Percentiles rank a stretch among this genome's conserved stretches.
These are phyloP conservation scores for Capsicum chinense DNA, from an alignment of 257 asterid genomes.

Conservation along the genomic window DNA sequence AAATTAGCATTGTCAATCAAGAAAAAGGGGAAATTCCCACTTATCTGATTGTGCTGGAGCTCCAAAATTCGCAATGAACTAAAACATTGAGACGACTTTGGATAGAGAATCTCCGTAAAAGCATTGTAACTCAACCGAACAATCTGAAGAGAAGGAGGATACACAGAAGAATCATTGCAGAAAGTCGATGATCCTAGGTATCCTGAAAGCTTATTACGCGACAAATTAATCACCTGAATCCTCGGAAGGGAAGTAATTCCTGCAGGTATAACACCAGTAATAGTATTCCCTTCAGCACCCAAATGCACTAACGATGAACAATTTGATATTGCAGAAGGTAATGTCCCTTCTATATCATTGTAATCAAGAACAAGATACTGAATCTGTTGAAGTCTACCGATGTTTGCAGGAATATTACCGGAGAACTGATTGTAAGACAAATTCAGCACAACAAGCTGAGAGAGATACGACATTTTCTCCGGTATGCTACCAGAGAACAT, in stretches of 20 bases:
- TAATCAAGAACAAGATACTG: constrained; percentile 60
- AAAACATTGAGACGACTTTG: constrained; percentile 44
- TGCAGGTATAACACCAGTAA: constrained; percentile 63
- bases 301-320: constrained; percentile 67
- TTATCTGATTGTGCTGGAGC: constrained; percentile 50
- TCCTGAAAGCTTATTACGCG: constrained; percentile 63
- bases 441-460: constrained; percentile 49
- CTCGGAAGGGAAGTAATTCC: constrained; percentile 57
- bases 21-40: constrained; percentile 51
- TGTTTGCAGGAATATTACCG: constrained; percentile 58
- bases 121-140: constrained; percentile 61
- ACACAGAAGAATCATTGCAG: constrained; percentile 58
- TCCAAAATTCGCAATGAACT: constrained; percentile 50
- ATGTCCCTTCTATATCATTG: constrained; percentile 59
- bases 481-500: constrained; percentile 53
- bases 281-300: constrained; percentile 65
- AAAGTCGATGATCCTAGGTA: constrained; percentile 54
- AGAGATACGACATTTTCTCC: constrained; percentile 40
- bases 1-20: constrained; percentile 47
- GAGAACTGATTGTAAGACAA: constrained; percentile 54
- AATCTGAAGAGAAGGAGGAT: constrained; percentile 54
- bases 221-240: constrained; percentile 51
- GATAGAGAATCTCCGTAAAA: constrained; percentile 47
- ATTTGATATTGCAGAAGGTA: constrained; percentile 74
- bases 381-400: constrained; percentile 57